Base-by-base conservation (phyloP, 2,329 filamentous ascomycete species). In the Colletotrichum lini region DNA sequence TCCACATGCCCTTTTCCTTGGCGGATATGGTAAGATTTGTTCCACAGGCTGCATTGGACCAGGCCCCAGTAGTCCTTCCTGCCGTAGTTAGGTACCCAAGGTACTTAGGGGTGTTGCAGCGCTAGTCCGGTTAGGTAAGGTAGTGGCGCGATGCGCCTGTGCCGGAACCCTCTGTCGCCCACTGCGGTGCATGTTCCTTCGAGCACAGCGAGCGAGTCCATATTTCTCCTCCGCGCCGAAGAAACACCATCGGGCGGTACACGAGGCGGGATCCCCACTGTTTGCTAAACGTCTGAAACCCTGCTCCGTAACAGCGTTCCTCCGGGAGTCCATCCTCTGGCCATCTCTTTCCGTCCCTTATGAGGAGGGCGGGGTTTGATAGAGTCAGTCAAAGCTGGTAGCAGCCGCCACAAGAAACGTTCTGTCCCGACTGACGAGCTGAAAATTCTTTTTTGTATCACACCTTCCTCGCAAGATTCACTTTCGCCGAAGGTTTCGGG, bases 231-330 rank as follows among this genome's bases (percentile, higher is more conserved):
- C 49, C 23, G 40, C 38, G 23, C 50, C 40, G 16, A 66, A 45
- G 56, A 60, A 60, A 52, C 38, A 44, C 49, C n/a, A 52, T 8
- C 9, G 30, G 30, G 30, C 9, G 49, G 52, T 52, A 45, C 35
- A 57, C 45, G 59, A 65, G 23, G 66, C 60, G 61, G 66, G 42
- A 62, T 38, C 54, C 66, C 60, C 66, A 65, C 66, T 68, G 60
- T 64, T 68, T 65, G 52, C 60, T 52, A 68, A 65, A 65, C 60
- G 18, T 65, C 66, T 68, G 66, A 68, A 68, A 68, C 66, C 52
- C 54, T 68, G 59, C 59, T 49, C 52, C 58, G 66, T 57, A 60
- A 68, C 66, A 68, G 60, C 60, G 35, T 49, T 60, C 38, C 50
- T 63, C 58, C 49, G 23, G 42, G 23, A 30, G 23, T n/a, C 50